Conservation (phyloP, 78 protist species). For the Dictyostelium purpureum region DNA sequence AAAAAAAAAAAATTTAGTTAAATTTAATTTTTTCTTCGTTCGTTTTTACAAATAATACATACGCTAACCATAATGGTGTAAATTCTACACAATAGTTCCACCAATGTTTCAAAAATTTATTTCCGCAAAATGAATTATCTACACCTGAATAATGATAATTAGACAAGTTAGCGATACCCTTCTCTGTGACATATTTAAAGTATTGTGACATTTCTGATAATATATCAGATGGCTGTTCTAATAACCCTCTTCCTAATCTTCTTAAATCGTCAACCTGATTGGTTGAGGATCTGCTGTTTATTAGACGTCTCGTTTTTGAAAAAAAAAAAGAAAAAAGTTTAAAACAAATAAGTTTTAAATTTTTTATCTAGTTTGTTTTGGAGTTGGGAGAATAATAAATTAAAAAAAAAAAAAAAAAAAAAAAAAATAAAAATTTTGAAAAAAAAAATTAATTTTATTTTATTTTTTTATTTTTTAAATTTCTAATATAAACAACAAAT, state of each 20-base stretch:
- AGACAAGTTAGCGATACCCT: constrained; percentile 70
- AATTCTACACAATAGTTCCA: constrained; percentile 66
- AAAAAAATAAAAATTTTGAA: not conserved
- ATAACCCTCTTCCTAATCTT: not conserved
- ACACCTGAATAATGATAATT: constrained; percentile 75
- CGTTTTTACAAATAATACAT: not conserved
- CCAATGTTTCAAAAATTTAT: constrained; percentile 66
- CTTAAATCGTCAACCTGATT: not conserved
- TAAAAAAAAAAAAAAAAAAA: not conserved
- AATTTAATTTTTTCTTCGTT: not conserved
- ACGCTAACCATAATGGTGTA: constrained; percentile 76
- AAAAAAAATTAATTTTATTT: no score
- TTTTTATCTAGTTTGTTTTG: not conserved
- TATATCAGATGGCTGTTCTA: constrained; percentile 15
- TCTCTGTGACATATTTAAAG: constrained; percentile 57
- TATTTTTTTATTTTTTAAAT: no score
- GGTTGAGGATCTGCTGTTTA: constrained; percentile 2
- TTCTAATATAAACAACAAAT: not conserved
- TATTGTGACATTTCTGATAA: constrained; percentile 31
- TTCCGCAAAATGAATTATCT: constrained; percentile 75
- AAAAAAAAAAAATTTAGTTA: not conserved
- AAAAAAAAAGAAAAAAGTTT: not conserved
- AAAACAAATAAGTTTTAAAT: not conserved
- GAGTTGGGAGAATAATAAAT: not conserved
- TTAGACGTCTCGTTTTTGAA: constrained; percentile 29